A percentile compares a stretch with the other conserved stretches of the same genome.
These are phyloP conservation scores for Dactylellina cionopaga DNA, from an alignment of 2,329 filamentous ascomycete species.

Conservation along the genomic window DNA sequence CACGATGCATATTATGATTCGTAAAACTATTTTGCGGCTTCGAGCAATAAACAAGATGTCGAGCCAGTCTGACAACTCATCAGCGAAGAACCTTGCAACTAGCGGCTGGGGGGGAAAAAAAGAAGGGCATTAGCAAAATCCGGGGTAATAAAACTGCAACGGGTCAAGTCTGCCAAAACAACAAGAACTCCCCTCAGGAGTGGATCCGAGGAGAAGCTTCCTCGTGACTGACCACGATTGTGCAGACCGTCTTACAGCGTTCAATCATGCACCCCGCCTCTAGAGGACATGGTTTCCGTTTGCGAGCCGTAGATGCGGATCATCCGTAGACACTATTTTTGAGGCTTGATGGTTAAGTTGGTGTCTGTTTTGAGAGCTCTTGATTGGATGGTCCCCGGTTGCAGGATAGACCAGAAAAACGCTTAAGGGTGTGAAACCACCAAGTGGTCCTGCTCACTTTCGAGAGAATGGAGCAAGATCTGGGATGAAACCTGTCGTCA, in stretches of 20 bases:
- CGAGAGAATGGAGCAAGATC: conserved; percentile 13
- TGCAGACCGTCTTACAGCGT: conserved; percentile 51
- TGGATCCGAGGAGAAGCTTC: conserved; percentile 51
- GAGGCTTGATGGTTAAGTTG: conserved; percentile 41
- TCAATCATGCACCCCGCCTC: conserved; percentile 53
- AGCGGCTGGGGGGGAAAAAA: conserved; percentile 40
- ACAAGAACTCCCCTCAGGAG: conserved; percentile 29
- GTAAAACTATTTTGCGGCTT: conserved; percentile 47
- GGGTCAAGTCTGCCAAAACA: conserved; percentile 48
- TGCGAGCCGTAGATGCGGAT: conserved; percentile 53
- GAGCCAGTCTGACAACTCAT: conserved; percentile 52
- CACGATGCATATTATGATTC: conserved; percentile 53
- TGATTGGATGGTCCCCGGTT: conserved; percentile 31
- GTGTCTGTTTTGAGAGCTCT: conserved; percentile 13
- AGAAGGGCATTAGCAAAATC: conserved; percentile 51
- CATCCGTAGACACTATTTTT: conserved; percentile 47
- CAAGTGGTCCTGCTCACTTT: conserved; percentile 19
- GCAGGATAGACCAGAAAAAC: conserved; percentile 20
- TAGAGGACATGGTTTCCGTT: conserved; percentile 50
- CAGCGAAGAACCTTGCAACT: conserved; percentile 50
- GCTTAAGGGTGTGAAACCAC: conserved; percentile 26
- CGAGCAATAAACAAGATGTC: conserved; percentile 40
- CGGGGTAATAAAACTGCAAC: conserved; percentile 52
- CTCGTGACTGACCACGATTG: conserved; percentile 52
- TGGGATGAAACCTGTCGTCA: conserved; percentile 44